A percentile compares a stretch with the other conserved stretches of the same genome.
Evolutionary conservation across 2,329 filamentous ascomycete species (phyloP).

Genomic region (Achaetomium macrosporum): DNA sequence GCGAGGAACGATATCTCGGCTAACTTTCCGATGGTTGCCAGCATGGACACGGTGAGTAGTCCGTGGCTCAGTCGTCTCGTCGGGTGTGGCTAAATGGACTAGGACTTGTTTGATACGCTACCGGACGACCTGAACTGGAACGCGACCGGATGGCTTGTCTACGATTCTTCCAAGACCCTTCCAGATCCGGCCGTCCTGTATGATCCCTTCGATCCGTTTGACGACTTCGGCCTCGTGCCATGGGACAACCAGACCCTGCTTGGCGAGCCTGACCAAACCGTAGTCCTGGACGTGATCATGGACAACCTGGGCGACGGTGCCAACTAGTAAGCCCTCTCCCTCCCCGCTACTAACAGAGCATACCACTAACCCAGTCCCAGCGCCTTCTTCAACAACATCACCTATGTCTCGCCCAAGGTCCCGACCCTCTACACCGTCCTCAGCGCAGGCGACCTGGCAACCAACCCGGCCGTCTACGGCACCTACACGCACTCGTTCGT

Average conservation of each 20-base stretch:
- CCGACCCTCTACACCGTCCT: slow-evolving; percentile 75
- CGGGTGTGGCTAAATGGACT: slow-evolving; percentile 9
- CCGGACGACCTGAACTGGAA: slow-evolving; percentile 64
- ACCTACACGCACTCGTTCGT: slow-evolving; percentile 61
- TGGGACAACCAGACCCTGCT: slow-evolving; percentile 58
- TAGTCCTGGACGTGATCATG: slow-evolving; percentile 61
- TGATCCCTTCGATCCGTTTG: slow-evolving; percentile 59
- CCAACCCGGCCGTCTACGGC: slow-evolving; percentile 59
- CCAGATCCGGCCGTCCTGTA: slow-evolving; percentile 47
- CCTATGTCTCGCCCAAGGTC: slow-evolving; percentile 68
- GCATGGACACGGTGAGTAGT: slow-evolving; percentile 60
- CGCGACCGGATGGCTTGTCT: slow-evolving; percentile 59
- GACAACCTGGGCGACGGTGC: slow-evolving; percentile 62
- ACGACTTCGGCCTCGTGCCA: slow-evolving; percentile 68
- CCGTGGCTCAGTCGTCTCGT: not conserved
- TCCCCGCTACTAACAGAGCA: not conserved
- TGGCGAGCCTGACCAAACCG: slow-evolving; percentile 54
- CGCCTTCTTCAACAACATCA: slow-evolving; percentile 71
- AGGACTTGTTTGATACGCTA: slow-evolving; percentile 62
- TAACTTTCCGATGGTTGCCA: slow-evolving; percentile 64
- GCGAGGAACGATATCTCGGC: slow-evolving; percentile 54
- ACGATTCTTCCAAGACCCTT: slow-evolving; percentile 42
- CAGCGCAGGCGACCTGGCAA: slow-evolving; percentile 52
- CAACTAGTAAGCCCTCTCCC: slow-evolving; percentile 48
- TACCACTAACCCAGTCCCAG: slow-evolving; percentile 12